Base-by-base conservation (phyloP, 257 asterid genomes). In the Solanum verrucosum region DNA sequence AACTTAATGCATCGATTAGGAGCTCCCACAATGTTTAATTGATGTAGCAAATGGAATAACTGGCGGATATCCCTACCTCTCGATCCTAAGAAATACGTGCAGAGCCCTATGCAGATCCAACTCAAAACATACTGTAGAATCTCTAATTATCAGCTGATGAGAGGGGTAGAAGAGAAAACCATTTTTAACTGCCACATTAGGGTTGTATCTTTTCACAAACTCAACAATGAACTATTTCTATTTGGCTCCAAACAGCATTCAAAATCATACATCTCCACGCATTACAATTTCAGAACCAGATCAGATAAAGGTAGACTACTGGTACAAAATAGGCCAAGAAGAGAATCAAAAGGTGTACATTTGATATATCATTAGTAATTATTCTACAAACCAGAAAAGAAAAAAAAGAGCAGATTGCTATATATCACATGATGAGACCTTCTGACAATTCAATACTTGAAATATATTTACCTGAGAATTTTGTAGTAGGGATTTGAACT, bases 401-500 rank as follows among this genome's bases (percentile, higher is more conserved):
- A 60, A 77, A 37, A 40, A 77, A 37, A 40, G 7, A 21, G 79
- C 38, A 74, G 52, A 35, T 75, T 40, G 27, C 21, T 75, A 75
- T 35, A 12, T 20, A 77, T 77, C 23, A 77, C 20, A 14, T 7
- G 60, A 44, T 27, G 84, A 42, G 18, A 79, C 85, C 85, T 27
- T 79, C 67, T 44, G 65, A 79, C 20, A 79, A 44, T 15, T 44
- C 9, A 44, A 44, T 9, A 56, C n/a, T 21, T 35, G 31, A 34
- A 9, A 71, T 37, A 34, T 31, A 73, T 82, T 21, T 91, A 94
- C 97, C 95, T 93, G 94, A 74, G 94, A 93, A 92, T 89, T 93
- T 87, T 92, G 90, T 34, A 93, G 90, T 85, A 92, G 94, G 23
- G 95, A 92, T 90, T 91, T 92, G 87, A 94, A 94, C 90, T 88